Evolutionary conservation across 2,329 filamentous ascomycete genomes (phyloP).

Genomic region (Fusarium miscanthi): DNA sequence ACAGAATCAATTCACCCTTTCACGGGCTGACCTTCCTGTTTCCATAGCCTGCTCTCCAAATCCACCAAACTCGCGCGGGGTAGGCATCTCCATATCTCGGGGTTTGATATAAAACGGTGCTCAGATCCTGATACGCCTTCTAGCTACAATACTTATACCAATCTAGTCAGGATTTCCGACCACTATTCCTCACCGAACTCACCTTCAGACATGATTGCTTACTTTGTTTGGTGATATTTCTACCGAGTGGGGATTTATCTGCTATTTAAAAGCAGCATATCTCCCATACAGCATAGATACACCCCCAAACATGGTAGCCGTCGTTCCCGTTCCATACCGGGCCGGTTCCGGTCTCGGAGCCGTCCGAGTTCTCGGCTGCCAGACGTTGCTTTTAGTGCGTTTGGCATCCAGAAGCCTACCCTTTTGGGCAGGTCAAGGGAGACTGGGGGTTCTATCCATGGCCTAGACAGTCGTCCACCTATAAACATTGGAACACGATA

Average conservation of each 20-base stretch:
- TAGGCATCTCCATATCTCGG: conserved; percentile 24
- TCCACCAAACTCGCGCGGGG: conserved; percentile 20
- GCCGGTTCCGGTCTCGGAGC: conserved; percentile 43
- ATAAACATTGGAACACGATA: neutral
- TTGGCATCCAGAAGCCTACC: conserved; percentile 34
- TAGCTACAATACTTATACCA: conserved; percentile 13
- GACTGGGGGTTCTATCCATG: neutral
- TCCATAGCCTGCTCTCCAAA: conserved; percentile 13
- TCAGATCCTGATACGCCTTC: conserved; percentile 14
- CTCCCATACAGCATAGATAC: neutral
- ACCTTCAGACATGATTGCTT: conserved; percentile 11
- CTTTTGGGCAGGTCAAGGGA: conserved; percentile 36
- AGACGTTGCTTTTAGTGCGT: conserved; percentile 4
- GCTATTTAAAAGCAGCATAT: neutral
- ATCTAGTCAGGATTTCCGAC: conserved; percentile 14
- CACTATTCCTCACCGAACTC: conserved; percentile 22
- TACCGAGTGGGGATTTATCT: neutral
- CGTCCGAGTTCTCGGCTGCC: conserved; percentile 18
- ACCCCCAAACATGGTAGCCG: conserved; percentile 15
- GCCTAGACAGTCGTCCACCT: neutral
- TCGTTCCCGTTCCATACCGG: conserved; percentile 31
- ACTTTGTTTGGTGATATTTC: conserved; percentile 7
- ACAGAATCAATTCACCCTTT: neutral
- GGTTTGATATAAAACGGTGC: neutral
- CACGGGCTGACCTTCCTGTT: conserved; percentile 36